Base-by-base conservation (phyloP, 169 alveolate genomes). In the Miamiensis avidus region DNA sequence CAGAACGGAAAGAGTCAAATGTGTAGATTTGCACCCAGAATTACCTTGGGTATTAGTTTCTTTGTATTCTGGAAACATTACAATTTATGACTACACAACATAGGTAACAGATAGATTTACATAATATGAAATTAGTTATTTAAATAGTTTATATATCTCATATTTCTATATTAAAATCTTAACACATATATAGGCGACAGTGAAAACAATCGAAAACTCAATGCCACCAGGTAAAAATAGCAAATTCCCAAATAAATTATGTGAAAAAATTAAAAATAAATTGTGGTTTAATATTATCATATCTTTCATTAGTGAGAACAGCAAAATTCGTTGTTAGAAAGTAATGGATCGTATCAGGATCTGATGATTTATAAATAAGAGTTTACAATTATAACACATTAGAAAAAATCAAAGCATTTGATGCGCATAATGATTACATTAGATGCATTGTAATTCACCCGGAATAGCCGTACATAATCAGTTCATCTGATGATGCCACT, bases 401-500 rank as follows among this genome's bases (percentile, higher is more conserved):
- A 94, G 99, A 99, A 90, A 98, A 98, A 87, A 94, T 98, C 25
- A 96, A 97, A 86, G 92, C 95, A 33, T 94, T 97, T 76, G 99
- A 97, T 87, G 99, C 99, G 11, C 99, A 99, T 93, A 95, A 95
- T 29, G 99, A 99, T 92, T 99, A 97, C 93, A 98, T 99, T 82
- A 96, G 99, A 81, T 94, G 96, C 88, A 89, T 98, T 75, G 98
- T 98, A n/a, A 98, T 98, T 34, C 99, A 99, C 89, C 98, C 98
- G n/a, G 90, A 97, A 31, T 88, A 97, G 87, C 99, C 99, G 16
- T 96, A 97, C 87, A 93, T 98, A 28, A 85, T 99, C 76, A 97
- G 99, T 75, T 95, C 99, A 74, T 98, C 99, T 25, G 99, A 99
- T 93, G 99, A 99, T 91, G 97, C 98, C 98, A 97, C 99, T 25